Percentiles rank a stretch among this genome's conserved stretches.
phyloP scores from a whole-genome alignment of 2,329 filamentous ascomycete genomes.

The Keithomyces neogunnii region DNA sequence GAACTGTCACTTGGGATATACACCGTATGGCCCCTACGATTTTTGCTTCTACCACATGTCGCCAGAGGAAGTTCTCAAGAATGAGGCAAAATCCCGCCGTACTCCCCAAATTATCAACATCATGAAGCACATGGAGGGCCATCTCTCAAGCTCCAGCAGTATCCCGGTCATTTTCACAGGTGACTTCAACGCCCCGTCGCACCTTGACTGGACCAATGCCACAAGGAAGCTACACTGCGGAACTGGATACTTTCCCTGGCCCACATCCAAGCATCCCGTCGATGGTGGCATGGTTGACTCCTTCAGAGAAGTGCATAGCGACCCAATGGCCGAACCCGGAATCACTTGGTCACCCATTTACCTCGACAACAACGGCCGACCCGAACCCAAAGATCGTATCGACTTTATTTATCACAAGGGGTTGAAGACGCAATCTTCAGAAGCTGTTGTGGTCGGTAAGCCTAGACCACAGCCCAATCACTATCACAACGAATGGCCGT shows the following conservation, averaged over 20 bases:
- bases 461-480: slow-evolving; percentile 25
- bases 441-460: slow-evolving; percentile 22
- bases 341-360: slow-evolving; percentile 34
- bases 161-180: slow-evolving; percentile 29
- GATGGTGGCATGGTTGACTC: slow-evolving; percentile 31
- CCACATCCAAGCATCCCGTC: slow-evolving; percentile 25
- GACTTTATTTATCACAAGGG: slow-evolving; percentile 35
- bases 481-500: slow-evolving; percentile 31
- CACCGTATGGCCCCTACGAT: slow-evolving; percentile 34
- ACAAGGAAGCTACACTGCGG: slow-evolving; percentile 27
- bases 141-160: slow-evolving; percentile 20
- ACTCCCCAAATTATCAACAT: slow-evolving; percentile 28
- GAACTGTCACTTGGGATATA: slow-evolving; percentile 26
- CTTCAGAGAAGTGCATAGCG: slow-evolving; percentile 26
- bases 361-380: slow-evolving; percentile 20
- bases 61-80: slow-evolving; percentile 22
- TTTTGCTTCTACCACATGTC: slow-evolving; percentile 29
- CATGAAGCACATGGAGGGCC: slow-evolving; percentile 21
- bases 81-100: slow-evolving; percentile 27
- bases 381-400: slow-evolving; percentile 32
- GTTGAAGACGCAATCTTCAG: slow-evolving; percentile 22
- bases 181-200: slow-evolving; percentile 36
- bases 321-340: slow-evolving; percentile 23
- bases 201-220: slow-evolving; percentile 30
- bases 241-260: slow-evolving; percentile 26